Percentiles rank a stretch among this genome's conserved stretches.
Conservation (phyloP, 176 grass and related monocot genomes). For the Oropetium thomaeum region DNA sequence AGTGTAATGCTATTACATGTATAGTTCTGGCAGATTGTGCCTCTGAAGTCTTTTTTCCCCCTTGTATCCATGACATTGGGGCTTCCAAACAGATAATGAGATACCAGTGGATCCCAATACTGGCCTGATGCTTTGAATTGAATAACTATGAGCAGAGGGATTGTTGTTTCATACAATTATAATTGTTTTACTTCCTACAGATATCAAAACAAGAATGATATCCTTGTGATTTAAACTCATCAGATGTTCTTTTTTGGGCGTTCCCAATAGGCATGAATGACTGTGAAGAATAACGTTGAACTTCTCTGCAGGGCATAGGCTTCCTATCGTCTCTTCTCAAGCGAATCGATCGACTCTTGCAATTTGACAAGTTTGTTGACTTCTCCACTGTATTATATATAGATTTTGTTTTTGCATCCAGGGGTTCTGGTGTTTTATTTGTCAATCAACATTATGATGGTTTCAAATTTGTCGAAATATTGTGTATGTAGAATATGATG, state of each 20-base stretch:
- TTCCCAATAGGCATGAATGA: conserved; percentile 5
- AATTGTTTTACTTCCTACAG: neutral
- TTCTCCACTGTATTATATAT: neutral
- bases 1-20: neutral
- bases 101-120: neutral
- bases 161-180: conserved; percentile 21
- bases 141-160: neutral
- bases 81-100: no score
- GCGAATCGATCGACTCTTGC: conserved; percentile 80
- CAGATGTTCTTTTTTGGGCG: neutral
- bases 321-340: conserved; percentile 84
- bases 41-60: neutral
- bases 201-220: neutral
- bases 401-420: neutral
- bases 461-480: neutral
- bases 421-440: neutral
- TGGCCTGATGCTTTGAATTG: neutral
- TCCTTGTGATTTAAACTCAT: neutral
- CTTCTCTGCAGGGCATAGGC: conserved; percentile 53
- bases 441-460: neutral
- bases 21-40: neutral
- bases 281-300: neutral
- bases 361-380: conserved; percentile 77
- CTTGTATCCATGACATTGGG: neutral
- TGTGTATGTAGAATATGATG: neutral